Evolutionary conservation across 441 rosid species (phyloP).

Genomic region (Pelargonium fulgidum): DNA sequence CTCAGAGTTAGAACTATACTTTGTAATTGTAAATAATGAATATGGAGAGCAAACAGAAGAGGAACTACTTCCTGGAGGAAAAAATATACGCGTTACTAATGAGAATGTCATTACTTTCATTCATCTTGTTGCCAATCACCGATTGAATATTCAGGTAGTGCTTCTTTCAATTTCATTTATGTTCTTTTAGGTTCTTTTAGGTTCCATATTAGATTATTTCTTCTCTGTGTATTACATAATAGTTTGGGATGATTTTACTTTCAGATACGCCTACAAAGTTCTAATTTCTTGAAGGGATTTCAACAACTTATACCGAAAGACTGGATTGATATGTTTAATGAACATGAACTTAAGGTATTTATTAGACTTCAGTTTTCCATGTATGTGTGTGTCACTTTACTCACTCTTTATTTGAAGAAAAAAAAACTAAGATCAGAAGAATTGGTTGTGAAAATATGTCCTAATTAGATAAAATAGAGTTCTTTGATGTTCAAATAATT

Average conservation of each 20-base stretch:
- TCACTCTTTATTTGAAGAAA: not conserved
- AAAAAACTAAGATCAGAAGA: not conserved
- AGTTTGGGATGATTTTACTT: constrained; percentile 17
- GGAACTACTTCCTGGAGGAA: constrained; percentile 85
- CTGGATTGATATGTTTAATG: constrained; percentile 97
- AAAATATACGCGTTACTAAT: constrained; percentile 69
- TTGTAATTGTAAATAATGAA: constrained; percentile 88
- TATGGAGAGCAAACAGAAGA: constrained; percentile 97
- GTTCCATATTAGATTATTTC: constrained; percentile 11
- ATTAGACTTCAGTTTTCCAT: not conserved
- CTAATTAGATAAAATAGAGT: too few species aligned
- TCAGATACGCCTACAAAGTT: constrained; percentile 96
- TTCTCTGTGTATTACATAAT: constrained; percentile 11
- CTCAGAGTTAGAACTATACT: constrained; percentile 81
- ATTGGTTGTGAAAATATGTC: not conserved
- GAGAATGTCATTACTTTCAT: constrained; percentile 85
- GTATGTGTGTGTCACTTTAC: not conserved
- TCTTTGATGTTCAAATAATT: too few species aligned
- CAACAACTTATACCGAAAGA: constrained; percentile 90
- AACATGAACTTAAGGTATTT: constrained; percentile 92
- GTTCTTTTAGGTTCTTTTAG: constrained; percentile 10
- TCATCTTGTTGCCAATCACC: constrained; percentile 96
- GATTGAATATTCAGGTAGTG: constrained; percentile 78
- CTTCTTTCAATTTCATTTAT: constrained; percentile 1
- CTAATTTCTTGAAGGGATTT: constrained; percentile 89